Conservation (phyloP, 1,139 yeast species). For the Yamadazyma blattariae region DNA sequence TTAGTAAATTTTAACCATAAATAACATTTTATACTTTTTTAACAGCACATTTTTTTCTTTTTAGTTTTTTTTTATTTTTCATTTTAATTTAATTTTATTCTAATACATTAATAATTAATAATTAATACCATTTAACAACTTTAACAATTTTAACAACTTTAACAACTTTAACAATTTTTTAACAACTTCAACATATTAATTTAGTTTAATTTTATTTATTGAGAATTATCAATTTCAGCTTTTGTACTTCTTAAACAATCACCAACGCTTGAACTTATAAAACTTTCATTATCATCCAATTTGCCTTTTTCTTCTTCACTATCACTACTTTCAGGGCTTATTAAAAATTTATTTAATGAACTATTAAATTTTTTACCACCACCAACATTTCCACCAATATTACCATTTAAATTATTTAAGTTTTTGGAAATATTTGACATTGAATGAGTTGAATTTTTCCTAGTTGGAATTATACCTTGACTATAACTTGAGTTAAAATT, state of each 20-base stretch:
- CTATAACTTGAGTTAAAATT: constrained; percentile 37
- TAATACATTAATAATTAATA: too few species aligned
- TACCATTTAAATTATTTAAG: constrained; percentile 1
- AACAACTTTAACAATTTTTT: too few species aligned
- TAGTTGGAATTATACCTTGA: constrained; percentile 28
- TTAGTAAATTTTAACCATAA: too few species aligned
- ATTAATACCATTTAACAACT: too few species aligned
- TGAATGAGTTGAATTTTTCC: constrained; percentile 11
- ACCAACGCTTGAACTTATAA: constrained; percentile 37
- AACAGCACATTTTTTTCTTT: background rate
- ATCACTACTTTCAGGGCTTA: constrained; percentile 30
- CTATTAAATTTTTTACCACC: constrained; percentile 13
- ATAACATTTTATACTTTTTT: too few species aligned
- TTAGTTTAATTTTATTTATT: too few species aligned
- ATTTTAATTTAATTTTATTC: too few species aligned
- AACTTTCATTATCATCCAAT: constrained; percentile 25
- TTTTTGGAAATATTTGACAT: background rate
- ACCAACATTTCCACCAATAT: too few species aligned
- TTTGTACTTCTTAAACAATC: constrained; percentile 40
- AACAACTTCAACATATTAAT: too few species aligned
- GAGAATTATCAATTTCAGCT: constrained; percentile 27
- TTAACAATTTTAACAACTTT: too few species aligned
- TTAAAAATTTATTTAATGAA: constrained; percentile 22
- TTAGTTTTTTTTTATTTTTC: constrained; percentile 1
- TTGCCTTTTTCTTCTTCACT: constrained; percentile 18